These are phyloP conservation scores for Jacaranda mimosifolia DNA, from an alignment of 257 asterid species.

Conservation along the genomic window DNA sequence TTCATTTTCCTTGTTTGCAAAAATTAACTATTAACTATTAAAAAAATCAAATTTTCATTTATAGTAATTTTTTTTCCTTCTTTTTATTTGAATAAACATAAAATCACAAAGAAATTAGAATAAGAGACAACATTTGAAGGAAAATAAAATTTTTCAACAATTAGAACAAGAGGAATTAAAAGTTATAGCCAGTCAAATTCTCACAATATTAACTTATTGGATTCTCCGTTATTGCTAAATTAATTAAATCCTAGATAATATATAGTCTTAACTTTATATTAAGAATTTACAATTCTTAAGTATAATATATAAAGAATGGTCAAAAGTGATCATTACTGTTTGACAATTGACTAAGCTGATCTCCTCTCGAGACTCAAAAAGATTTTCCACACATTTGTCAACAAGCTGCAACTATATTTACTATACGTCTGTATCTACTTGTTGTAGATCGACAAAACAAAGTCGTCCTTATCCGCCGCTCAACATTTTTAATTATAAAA, in stretches of 20 bases:
- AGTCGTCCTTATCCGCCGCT: slow-evolving; percentile 23
- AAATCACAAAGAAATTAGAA: too few relatives aligned
- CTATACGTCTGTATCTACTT: background rate
- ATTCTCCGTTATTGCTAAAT: background rate
- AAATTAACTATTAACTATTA: too few relatives aligned
- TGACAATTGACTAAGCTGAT: slow-evolving; percentile 13
- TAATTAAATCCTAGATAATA: background rate
- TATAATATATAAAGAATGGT: background rate
- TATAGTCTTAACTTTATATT: background rate
- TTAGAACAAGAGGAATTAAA: too few relatives aligned
- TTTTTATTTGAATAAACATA: too few relatives aligned
- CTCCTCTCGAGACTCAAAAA: slow-evolving; percentile 46
- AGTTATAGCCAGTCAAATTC: too few relatives aligned
- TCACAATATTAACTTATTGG: too few relatives aligned
- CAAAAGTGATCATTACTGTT: slow-evolving; percentile 15
- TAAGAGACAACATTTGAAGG: too few relatives aligned
- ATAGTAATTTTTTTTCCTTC: too few relatives aligned
- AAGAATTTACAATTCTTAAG: background rate
- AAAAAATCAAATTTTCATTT: too few relatives aligned
- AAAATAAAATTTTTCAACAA: too few relatives aligned
- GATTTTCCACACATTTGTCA: slow-evolving; percentile 41
- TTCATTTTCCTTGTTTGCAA: too few relatives aligned
- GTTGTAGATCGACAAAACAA: slow-evolving; percentile 14
- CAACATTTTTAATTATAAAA: background rate
- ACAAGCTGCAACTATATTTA: slow-evolving; percentile 18